Conservation (phyloP, 495 filamentous ascomycete genomes). For the Evansstolkia leycettana region DNA sequence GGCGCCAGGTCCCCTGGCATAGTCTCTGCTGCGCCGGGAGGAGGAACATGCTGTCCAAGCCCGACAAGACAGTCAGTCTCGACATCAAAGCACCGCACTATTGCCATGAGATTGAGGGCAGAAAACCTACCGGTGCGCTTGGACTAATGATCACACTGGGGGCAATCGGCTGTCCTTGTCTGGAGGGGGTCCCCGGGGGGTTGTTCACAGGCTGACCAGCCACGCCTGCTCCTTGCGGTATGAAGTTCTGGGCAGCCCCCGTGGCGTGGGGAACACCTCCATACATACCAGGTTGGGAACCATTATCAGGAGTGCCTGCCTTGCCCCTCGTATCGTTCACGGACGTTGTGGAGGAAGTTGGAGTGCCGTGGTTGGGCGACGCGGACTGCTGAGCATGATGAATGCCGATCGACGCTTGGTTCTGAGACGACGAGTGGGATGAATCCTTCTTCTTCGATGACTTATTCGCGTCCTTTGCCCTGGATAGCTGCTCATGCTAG, state of each 20-base stretch:
- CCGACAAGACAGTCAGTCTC: no score
- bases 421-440: conserved; percentile 63
- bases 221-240: conserved; percentile 17
- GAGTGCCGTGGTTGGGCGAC: conserved; percentile 53
- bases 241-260: conserved; percentile 19
- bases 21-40: conserved; percentile 87
- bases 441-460: conserved; percentile 85
- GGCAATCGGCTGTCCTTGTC: conserved; percentile 53
- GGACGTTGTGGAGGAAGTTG: conserved; percentile 76
- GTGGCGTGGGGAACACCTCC: conserved; percentile 24
- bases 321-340: conserved; percentile 80
- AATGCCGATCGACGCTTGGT: conserved; percentile 22
- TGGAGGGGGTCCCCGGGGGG: conserved; percentile 53
- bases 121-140: conserved; percentile 70
- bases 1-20: conserved; percentile 98
- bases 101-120: background rate
- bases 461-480: conserved; percentile 84
- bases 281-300: conserved; percentile 28
- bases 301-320: conserved; percentile 50
- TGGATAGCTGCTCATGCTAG: conserved; percentile 81
- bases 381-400: conserved; percentile 45
- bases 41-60: conserved; percentile 65
- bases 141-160: conserved; percentile 95
- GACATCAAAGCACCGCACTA: no score
- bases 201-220: conserved; percentile 36